Conservation (phyloP, 2,329 filamentous ascomycete species). For the Diaporthe caulivora region DNA sequence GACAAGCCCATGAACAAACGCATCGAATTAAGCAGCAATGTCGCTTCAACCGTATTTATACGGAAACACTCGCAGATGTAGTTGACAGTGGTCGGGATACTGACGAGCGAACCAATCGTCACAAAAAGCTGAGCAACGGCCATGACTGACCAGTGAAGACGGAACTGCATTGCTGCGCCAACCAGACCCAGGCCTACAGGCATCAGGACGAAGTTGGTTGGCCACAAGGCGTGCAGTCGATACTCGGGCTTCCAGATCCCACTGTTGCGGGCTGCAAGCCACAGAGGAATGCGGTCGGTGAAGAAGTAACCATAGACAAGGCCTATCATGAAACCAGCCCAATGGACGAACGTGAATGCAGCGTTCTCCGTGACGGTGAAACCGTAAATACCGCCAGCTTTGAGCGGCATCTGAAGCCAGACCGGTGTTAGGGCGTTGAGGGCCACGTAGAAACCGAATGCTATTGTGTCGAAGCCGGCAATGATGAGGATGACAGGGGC, state of each 20-base stretch:
- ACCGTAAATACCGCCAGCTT: conserved; percentile 54
- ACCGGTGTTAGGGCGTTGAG: conserved; percentile 53
- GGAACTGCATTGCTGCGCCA: conserved; percentile 54
- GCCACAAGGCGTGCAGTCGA: conserved; percentile 49
- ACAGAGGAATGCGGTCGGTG: conserved; percentile 54
- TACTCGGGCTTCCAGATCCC: conserved; percentile 55
- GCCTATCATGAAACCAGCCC: conserved; percentile 53
- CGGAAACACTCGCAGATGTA: conserved; percentile 51
- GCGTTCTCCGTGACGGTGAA: conserved; percentile 55
- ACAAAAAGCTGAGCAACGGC: conserved; percentile 55
- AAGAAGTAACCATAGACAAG: conserved; percentile 52
- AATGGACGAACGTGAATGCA: conserved; percentile 54
- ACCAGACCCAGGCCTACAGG: conserved; percentile 52
- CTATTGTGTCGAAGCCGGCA: conserved; percentile 55
- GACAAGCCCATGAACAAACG: conserved; percentile 53
- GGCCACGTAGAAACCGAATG: conserved; percentile 58
- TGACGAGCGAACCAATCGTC: conserved; percentile 50
- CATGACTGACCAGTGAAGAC: conserved; percentile 54
- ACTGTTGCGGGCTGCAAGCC: conserved; percentile 45
- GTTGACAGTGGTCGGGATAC: conserved; percentile 50
- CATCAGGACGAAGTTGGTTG: conserved; percentile 48
- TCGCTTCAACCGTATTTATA: conserved; percentile 51
- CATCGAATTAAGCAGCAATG: conserved; percentile 49
- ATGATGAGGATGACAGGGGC: conserved; percentile 54
- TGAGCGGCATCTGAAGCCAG: conserved; percentile 54